Percentiles rank a stretch among this genome's conserved stretches.
These are phyloP conservation scores for Orobanche coerulescens DNA, from an alignment of 257 asterid species.

Conservation along the genomic window DNA sequence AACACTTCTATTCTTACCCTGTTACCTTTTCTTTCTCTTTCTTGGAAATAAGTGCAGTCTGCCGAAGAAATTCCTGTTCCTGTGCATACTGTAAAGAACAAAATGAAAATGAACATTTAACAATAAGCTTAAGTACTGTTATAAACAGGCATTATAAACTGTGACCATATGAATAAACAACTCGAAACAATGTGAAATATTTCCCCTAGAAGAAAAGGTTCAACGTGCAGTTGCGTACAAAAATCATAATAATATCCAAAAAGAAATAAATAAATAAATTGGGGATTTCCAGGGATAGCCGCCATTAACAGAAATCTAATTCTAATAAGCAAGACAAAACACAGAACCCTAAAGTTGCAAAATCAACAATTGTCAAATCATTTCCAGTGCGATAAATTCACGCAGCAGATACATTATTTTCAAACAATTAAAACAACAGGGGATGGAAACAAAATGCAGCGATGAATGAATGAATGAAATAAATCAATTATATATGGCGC, in stretches of 20 bases:
- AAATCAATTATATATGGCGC: background rate
- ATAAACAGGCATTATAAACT: background rate
- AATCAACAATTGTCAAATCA: background rate
- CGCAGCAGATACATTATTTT: background rate
- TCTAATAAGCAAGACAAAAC: background rate
- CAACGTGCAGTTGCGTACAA: too few species aligned
- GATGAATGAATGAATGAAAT: background rate
- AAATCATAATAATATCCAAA: background rate
- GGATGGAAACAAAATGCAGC: background rate
- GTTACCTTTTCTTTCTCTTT: constrained; percentile 95
- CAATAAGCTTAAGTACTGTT: background rate
- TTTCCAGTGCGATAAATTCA: constrained; percentile 4
- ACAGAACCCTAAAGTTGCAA: background rate
- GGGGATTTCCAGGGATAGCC: too few species aligned
- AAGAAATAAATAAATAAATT: background rate
- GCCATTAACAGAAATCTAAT: background rate
- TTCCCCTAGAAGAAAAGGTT: too few species aligned
- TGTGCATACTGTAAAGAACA: constrained; percentile 74
- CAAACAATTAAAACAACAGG: background rate
- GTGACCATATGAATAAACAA: background rate
- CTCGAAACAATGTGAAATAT: too few species aligned
- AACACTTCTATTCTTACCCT: background rate
- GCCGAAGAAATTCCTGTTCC: constrained; percentile 93
- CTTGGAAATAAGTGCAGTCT: constrained; percentile 80
- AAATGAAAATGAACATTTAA: background rate